These are phyloP conservation scores for Gliomastix tumulicola DNA, from an alignment of 2,329 filamentous ascomycete species.

Conservation along the genomic window DNA sequence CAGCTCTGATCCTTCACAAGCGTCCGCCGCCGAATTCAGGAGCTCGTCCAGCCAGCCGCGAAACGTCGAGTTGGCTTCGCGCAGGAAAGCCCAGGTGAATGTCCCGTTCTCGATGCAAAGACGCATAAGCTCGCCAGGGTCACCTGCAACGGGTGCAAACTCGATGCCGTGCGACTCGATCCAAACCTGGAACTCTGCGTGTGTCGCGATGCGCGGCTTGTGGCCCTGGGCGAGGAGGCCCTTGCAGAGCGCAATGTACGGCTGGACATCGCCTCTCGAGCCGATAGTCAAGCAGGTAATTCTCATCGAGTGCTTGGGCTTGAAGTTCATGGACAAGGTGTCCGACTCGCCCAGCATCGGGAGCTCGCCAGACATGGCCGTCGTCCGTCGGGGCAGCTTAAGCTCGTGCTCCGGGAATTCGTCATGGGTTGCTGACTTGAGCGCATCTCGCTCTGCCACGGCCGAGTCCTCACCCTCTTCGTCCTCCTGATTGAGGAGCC, in stretches of 20 bases:
- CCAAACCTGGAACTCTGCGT: conserved; percentile 84
- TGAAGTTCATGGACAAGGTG: conserved; percentile 86
- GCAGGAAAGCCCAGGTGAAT: conserved; percentile 87
- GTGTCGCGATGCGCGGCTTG: conserved; percentile 79
- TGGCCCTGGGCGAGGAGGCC: conserved; percentile 84
- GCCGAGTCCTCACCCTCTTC: conserved; percentile 66
- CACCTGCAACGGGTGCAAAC: conserved; percentile 80
- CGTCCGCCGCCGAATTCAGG: conserved; percentile 71
- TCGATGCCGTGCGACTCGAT: conserved; percentile 90
- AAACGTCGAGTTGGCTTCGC: conserved; percentile 80
- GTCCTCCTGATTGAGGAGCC: conserved; percentile 60
- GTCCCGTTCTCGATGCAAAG: conserved; percentile 96
- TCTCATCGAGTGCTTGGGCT: conserved; percentile 68
- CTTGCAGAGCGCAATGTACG: conserved; percentile 94
- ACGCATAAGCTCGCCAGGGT: conserved; percentile 90
- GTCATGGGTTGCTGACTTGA: conserved; percentile 64
- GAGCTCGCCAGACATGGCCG: conserved; percentile 49
- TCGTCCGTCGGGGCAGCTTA: conserved; percentile 36
- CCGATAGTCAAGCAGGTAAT: conserved; percentile 96
- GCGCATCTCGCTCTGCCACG: conserved; percentile 70
- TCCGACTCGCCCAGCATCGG: conserved; percentile 81
- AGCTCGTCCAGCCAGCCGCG: conserved; percentile 93
- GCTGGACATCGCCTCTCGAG: conserved; percentile 91
- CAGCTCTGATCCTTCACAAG: conserved; percentile 81
- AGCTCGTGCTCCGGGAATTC: conserved; percentile 44